These are phyloP conservation scores for Ophiostoma triangulosporum DNA, from an alignment of 2,329 filamentous ascomycete species.

Conservation along the genomic window DNA sequence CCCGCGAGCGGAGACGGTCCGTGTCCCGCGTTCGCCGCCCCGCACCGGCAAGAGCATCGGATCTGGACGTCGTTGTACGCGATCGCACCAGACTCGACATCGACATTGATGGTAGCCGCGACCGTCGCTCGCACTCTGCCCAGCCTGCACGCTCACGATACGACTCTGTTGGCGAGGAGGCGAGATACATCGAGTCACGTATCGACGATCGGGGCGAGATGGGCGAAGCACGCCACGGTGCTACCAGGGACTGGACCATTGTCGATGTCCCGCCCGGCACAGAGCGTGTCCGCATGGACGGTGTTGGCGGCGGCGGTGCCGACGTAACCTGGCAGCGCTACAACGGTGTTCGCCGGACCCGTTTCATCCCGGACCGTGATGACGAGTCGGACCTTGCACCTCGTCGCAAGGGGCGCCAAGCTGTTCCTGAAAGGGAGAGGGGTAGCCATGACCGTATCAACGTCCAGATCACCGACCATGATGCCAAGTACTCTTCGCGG, in stretches of 20 bases:
- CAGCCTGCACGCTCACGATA: conserved; percentile 29
- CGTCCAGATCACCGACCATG: conserved; percentile 31
- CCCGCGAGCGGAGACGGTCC: conserved; percentile 24
- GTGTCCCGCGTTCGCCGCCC: conserved; percentile 16
- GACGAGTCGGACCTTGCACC: conserved; percentile 19
- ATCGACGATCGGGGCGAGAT: conserved; percentile 49
- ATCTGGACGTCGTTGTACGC: conserved; percentile 56
- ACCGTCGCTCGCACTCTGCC: conserved; percentile 21
- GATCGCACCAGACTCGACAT: conserved; percentile 36
- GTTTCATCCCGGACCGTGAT: conserved; percentile 58
- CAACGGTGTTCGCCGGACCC: conserved; percentile 61
- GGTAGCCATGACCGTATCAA: conserved; percentile 25
- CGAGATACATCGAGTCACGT: conserved; percentile 43
- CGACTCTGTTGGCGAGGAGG: conserved; percentile 49
- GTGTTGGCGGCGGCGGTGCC: conserved; percentile 57
- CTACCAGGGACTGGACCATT: conserved; percentile 65
- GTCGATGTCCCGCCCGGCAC: conserved; percentile 77
- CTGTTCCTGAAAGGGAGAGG: conserved; percentile 15
- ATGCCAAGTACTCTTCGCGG: conserved; percentile 20
- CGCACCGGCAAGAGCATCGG: conserved; percentile 25
- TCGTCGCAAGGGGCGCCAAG: neutral
- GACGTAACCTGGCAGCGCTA: conserved; percentile 71
- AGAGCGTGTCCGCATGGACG: conserved; percentile 70
- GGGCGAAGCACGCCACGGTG: conserved; percentile 62
- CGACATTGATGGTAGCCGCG: conserved; percentile 24